phyloP scores from a whole-genome alignment of 352 stramenopile species.

The Globisporangium iwayamae region DNA sequence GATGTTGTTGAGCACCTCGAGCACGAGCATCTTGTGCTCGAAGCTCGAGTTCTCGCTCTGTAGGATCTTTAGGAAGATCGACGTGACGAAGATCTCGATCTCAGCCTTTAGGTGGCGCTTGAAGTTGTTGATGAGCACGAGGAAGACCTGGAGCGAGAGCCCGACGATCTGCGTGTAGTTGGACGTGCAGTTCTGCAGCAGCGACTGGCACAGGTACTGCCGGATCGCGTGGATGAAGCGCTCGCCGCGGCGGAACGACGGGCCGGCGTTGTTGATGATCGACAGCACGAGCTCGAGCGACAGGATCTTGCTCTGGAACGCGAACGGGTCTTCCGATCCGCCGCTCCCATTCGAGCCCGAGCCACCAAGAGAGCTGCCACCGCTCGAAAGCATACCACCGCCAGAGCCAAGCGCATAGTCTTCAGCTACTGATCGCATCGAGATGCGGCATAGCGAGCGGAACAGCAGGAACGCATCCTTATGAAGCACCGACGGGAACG shows the following conservation, averaged over 20 bases:
- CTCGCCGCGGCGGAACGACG: constrained; percentile 92
- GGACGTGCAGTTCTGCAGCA: constrained; percentile 99
- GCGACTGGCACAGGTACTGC: constrained; percentile 95
- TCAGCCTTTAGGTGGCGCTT: constrained; percentile 96
- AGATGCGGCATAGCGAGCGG: constrained; percentile 93
- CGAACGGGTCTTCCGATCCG: constrained; percentile 86
- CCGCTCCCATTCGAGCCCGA: constrained; percentile 21
- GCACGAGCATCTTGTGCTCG: constrained; percentile 97
- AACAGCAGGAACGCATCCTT: constrained; percentile 99
- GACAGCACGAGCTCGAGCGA: constrained; percentile 96
- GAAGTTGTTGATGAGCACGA: constrained; percentile 93
- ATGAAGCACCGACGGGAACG: constrained; percentile 96
- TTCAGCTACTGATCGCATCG: constrained; percentile 92
- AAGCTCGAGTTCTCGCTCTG: constrained; percentile 97
- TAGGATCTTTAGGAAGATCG: constrained; percentile 97
- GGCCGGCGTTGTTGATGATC: constrained; percentile 96
- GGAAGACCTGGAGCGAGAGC: constrained; percentile 97
- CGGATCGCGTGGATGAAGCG: constrained; percentile 97
- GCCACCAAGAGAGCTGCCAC: constrained; percentile 4
- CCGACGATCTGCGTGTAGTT: constrained; percentile 95
- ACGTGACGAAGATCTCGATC: constrained; percentile 98
- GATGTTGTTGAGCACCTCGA: constrained; percentile 96
- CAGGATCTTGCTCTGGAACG: constrained; percentile 96
- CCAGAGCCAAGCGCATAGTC: constrained; percentile 44
- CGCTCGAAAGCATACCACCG: constrained; percentile 16